These are phyloP conservation scores for Irpex rosettiformis DNA, from an alignment of 1,284 basidiomycete genomes.

Conservation along the genomic window DNA sequence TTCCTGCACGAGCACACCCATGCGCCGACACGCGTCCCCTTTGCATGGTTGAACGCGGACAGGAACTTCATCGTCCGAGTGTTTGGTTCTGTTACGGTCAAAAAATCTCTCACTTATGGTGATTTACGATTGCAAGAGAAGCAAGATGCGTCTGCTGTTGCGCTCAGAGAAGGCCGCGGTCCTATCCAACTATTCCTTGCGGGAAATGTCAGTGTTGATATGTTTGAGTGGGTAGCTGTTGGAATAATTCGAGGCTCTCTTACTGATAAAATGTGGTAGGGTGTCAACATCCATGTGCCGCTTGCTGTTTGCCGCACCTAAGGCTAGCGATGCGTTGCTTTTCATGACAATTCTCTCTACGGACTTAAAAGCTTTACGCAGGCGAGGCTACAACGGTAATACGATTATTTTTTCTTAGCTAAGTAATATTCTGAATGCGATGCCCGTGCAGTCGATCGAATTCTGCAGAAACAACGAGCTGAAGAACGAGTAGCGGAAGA, in stretches of 20 bases:
- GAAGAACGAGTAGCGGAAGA: constrained; percentile 64
- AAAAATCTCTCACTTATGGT: constrained; percentile 56
- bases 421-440: constrained; percentile 2
- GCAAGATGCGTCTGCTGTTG: constrained; percentile 76
- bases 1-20: constrained; percentile 90
- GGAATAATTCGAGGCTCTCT: no score
- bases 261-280: constrained; percentile 35
- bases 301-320: constrained; percentile 69
- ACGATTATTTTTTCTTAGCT: not conserved
- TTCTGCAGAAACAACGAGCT: constrained; percentile 81
- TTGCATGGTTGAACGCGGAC: constrained; percentile 70
- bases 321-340: constrained; percentile 80
- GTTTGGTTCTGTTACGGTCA: constrained; percentile 59
- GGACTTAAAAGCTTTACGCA: constrained; percentile 77
- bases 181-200: constrained; percentile 79
- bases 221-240: constrained; percentile 90
- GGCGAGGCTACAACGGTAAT: constrained; percentile 83
- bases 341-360: constrained; percentile 94
- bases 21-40: constrained; percentile 58
- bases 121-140: constrained; percentile 46
- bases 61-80: constrained; percentile 72
- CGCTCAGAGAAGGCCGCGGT: constrained; percentile 53
- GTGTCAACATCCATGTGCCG: constrained; percentile 80
- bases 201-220: constrained; percentile 73
- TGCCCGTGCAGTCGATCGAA: constrained; percentile 72